Conservation (phyloP, 352 stramenopile species). For the Discostella stelligera region DNA sequence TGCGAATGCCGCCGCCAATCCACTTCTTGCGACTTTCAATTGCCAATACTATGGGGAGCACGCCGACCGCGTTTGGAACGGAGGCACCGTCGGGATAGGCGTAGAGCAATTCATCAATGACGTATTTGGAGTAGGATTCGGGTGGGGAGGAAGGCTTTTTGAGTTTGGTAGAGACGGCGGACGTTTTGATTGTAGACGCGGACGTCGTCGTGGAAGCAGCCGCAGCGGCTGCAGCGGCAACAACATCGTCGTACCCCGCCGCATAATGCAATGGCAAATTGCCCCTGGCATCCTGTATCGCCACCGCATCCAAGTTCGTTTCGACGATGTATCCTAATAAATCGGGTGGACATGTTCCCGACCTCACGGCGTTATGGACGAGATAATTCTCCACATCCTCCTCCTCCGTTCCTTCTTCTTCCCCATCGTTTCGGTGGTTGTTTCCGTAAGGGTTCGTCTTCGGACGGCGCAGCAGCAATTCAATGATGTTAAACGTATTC, state of each 20-base stretch:
- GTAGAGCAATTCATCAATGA: slow-evolving; percentile 79
- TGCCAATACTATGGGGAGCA: slow-evolving; percentile 65
- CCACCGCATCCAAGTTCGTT: slow-evolving; percentile 76
- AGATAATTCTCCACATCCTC: slow-evolving; percentile 18
- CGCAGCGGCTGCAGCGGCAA: background rate
- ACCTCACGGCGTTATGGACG: slow-evolving; percentile 70
- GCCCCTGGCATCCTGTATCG: slow-evolving; percentile 49
- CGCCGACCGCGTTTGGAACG: slow-evolving; percentile 52
- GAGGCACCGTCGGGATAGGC: slow-evolving; percentile 71
- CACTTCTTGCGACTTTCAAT: slow-evolving; percentile 74
- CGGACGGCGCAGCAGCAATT: slow-evolving; percentile 53
- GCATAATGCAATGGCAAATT: slow-evolving; percentile 79
- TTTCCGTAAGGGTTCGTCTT: slow-evolving; percentile 13
- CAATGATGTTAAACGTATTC: slow-evolving; percentile 80
- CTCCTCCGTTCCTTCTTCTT: background rate
- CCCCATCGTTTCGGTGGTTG: too few species aligned
- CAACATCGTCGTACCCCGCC: slow-evolving; percentile 50
- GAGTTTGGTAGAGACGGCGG: background rate
- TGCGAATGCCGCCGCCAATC: slow-evolving; percentile 77
- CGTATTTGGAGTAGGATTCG: slow-evolving; percentile 75
- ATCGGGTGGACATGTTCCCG: slow-evolving; percentile 67
- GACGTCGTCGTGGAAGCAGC: background rate
- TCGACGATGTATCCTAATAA: slow-evolving; percentile 78
- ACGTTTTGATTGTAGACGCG: background rate
- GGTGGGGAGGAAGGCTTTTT: slow-evolving; percentile 28